Evolutionary conservation across 129 eudicot genomes (phyloP).

Genomic region (Kitagawia praeruptora): DNA sequence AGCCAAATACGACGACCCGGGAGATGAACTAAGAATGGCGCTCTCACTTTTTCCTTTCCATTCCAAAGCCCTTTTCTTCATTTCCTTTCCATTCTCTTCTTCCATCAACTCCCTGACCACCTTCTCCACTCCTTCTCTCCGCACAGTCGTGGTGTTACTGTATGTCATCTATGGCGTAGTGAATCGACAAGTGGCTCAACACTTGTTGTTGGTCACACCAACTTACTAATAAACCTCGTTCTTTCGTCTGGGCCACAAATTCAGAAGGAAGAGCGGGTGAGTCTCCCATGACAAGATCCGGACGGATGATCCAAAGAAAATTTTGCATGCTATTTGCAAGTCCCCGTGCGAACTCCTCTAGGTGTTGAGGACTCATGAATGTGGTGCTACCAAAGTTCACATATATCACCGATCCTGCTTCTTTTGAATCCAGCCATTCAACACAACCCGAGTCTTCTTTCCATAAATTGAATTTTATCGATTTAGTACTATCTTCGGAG

Average conservation of each 20-base stretch:
- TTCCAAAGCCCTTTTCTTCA: neutral
- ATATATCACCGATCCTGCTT: neutral
- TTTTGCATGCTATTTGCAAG: slow-evolving; percentile 3
- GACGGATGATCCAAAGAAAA: neutral
- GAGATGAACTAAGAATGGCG: neutral
- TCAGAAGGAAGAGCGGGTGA: neutral
- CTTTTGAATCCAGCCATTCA: neutral
- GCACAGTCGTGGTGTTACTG: too few relatives aligned
- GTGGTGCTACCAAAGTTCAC: neutral
- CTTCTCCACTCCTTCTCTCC: neutral
- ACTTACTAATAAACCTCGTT: neutral
- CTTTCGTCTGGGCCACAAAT: neutral
- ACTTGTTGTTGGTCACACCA: slow-evolving; percentile 7
- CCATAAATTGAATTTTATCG: neutral
- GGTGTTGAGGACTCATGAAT: slow-evolving; percentile 5
- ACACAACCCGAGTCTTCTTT: neutral
- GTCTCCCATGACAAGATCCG: neutral
- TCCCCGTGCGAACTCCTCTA: slow-evolving; percentile 5
- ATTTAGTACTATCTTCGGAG: neutral
- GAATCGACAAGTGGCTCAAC: neutral
- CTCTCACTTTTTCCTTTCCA: neutral
- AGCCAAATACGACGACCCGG: neutral
- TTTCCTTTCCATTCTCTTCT: neutral
- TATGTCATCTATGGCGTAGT: too few relatives aligned
- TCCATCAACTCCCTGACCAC: neutral